Percentiles rank a stretch among this genome's conserved stretches.
These are phyloP conservation scores for Chalciporus chontae DNA, from an alignment of 768 basidiomycete species.

Conservation along the genomic window DNA sequence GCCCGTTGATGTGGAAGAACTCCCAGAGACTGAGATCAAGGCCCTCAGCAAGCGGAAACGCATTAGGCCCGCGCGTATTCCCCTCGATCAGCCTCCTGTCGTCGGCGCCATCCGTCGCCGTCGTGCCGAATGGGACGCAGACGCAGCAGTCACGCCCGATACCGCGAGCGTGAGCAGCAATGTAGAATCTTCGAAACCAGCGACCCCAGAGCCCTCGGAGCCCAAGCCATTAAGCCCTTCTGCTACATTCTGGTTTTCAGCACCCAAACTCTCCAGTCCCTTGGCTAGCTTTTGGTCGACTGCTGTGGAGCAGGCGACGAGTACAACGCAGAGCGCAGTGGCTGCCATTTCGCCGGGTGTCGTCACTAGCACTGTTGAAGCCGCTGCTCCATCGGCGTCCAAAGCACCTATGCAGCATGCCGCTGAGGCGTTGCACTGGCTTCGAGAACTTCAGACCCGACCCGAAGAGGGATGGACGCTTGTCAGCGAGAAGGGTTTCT, in stretches of 20 bases:
- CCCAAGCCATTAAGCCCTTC: slow-evolving; percentile 7
- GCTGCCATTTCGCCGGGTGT: slow-evolving; percentile 65
- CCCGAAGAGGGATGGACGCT: slow-evolving; percentile 69
- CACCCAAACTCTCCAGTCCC: slow-evolving; percentile 68
- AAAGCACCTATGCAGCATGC: slow-evolving; percentile 78
- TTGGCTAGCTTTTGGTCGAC: slow-evolving; percentile 69
- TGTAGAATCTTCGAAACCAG: slow-evolving; percentile 16
- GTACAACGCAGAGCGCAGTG: slow-evolving; percentile 73
- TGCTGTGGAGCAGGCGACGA: slow-evolving; percentile 70
- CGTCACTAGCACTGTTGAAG: slow-evolving; percentile 34
- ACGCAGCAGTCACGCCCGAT: slow-evolving; percentile 31
- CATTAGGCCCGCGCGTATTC: slow-evolving; percentile 79
- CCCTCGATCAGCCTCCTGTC: slow-evolving; percentile 91
- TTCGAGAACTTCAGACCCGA: slow-evolving; percentile 65
- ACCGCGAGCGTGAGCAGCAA: slow-evolving; percentile 13
- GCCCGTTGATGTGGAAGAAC: slow-evolving; percentile 83
- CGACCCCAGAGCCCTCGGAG: slow-evolving; percentile 23
- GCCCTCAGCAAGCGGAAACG: slow-evolving; percentile 79
- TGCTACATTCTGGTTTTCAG: slow-evolving; percentile 45
- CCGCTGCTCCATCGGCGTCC: slow-evolving; percentile 46
- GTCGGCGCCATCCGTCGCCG: slow-evolving; percentile 65
- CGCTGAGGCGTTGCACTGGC: slow-evolving; percentile 76
- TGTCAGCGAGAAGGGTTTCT: slow-evolving; percentile 71
- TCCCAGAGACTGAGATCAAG: slow-evolving; percentile 85
- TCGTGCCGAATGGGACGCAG: slow-evolving; percentile 69